Percentiles rank a stretch among this genome's conserved stretches.
phyloP scores from a whole-genome alignment of 129 eudicot species.

The Dittrichia graveolens region DNA sequence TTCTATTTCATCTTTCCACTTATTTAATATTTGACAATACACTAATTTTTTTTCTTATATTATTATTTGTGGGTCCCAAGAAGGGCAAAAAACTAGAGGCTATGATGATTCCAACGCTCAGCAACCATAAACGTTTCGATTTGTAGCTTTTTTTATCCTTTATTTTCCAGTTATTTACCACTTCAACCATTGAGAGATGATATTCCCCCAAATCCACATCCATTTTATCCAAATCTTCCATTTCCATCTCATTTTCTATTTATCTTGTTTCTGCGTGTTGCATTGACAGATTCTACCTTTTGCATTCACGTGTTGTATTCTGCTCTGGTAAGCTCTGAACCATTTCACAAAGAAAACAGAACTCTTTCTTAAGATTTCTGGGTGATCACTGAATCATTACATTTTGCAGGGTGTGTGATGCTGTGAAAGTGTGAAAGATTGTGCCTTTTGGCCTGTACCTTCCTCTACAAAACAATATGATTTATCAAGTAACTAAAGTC shows the following conservation, averaged over 20 bases:
- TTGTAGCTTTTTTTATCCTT: background rate
- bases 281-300: conserved; percentile 20
- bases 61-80: conserved; percentile 18
- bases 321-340: conserved; percentile 13
- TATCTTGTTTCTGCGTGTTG: conserved; percentile 15
- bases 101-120: conserved; percentile 16
- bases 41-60: too few relatives aligned
- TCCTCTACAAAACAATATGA: conserved; percentile 17
- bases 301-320: conserved; percentile 19
- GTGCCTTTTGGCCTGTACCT: conserved; percentile 12
- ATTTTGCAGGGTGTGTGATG: conserved; percentile 22
- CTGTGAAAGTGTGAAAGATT: conserved; percentile 26
- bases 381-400: background rate
- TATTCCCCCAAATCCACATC: background rate
- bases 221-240: conserved; percentile 34
- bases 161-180: conserved; percentile 21
- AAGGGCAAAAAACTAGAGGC: conserved; percentile 25
- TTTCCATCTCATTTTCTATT: conserved; percentile 20
- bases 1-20: too few relatives aligned
- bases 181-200: conserved; percentile 8
- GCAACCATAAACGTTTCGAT: conserved; percentile 13
- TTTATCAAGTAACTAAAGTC: conserved; percentile 35
- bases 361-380: conserved; percentile 5
- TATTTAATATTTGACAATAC: too few relatives aligned
- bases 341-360: conserved; percentile 8